Evolutionary conservation across 1,284 basidiomycete genomes (phyloP).

Genomic region (Moesziomyces parantarcticus): DNA sequence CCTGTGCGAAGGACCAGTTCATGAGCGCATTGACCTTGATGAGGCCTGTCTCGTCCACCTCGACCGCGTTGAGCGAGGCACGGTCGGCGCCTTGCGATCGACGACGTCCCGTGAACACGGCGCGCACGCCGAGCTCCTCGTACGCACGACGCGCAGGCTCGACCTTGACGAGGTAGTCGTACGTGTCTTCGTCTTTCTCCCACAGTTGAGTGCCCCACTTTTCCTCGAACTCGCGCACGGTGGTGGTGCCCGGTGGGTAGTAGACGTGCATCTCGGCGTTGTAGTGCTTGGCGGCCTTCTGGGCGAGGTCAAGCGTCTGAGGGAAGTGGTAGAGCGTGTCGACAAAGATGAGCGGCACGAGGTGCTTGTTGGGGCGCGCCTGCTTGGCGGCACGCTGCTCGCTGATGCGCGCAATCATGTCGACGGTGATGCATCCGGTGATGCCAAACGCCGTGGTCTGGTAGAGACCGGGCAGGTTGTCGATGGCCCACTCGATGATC

Average conservation of each 20-base stretch:
- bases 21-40: constrained; percentile 95
- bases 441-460: constrained; percentile 67
- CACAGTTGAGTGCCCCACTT: constrained; percentile 86
- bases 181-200: constrained; percentile 87
- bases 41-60: constrained; percentile 89
- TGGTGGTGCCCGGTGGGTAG: constrained; percentile 80
- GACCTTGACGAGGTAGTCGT: constrained; percentile 95
- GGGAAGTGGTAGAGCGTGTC: constrained; percentile 97
- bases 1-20: constrained; percentile 85
- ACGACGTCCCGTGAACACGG: constrained; percentile 93
- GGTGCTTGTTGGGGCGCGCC: constrained; percentile 47
- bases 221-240: constrained; percentile 80
- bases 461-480: constrained; percentile 66
- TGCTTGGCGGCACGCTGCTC: constrained; percentile 49
- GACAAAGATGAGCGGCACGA: constrained; percentile 68
- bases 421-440: constrained; percentile 67
- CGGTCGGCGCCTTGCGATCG: constrained; percentile 91
- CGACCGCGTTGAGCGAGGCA: constrained; percentile 82
- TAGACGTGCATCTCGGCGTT: constrained; percentile 79
- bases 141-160: constrained; percentile 93
- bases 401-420: constrained; percentile 62
- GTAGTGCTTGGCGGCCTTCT: constrained; percentile 82
- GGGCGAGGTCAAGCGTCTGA: constrained; percentile 88
- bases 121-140: constrained; percentile 79
- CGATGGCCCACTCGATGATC: constrained; percentile 66